These are phyloP conservation scores for Kalanchoe fedtschenkoi DNA, from an alignment of 164 flowering plant species.

Conservation along the genomic window DNA sequence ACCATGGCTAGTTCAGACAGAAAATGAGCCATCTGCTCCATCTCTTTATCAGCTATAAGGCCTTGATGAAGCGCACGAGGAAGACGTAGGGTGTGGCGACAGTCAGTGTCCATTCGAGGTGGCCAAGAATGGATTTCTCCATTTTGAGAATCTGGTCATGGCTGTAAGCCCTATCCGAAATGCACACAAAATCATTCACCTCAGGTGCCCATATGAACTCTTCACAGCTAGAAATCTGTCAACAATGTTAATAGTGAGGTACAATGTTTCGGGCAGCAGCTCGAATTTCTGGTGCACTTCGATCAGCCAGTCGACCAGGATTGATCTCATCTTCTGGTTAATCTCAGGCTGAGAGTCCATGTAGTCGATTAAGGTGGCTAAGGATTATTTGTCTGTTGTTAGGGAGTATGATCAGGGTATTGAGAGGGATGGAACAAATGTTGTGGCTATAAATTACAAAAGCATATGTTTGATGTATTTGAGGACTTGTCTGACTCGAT, in stretches of 20 bases:
- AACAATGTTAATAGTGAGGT: too few species aligned
- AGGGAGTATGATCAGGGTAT: slow-evolving; percentile 91
- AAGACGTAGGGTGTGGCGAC: slow-evolving; percentile 65
- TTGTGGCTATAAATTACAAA: slow-evolving; percentile 78
- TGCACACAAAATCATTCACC: slow-evolving; percentile 40
- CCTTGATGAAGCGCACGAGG: slow-evolving; percentile 42
- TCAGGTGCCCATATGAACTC: too few species aligned
- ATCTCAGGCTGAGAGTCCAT: slow-evolving; percentile 67
- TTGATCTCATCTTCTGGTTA: slow-evolving; percentile 68
- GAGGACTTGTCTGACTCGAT: slow-evolving; percentile 91
- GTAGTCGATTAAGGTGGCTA: slow-evolving; percentile 67
- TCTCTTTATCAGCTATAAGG: slow-evolving; percentile 36
- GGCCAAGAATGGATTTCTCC: slow-evolving; percentile 50
- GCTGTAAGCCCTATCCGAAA: slow-evolving; percentile 42
- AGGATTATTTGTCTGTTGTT: slow-evolving; percentile 90
- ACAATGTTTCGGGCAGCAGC: slow-evolving; percentile 64
- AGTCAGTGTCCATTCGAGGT: slow-evolving; percentile 46
- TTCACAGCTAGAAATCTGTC: slow-evolving; percentile 18
- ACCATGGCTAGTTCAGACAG: slow-evolving; percentile 42
- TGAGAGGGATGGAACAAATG: slow-evolving; percentile 65
- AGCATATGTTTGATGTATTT: slow-evolving; percentile 92
- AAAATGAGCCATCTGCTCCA: slow-evolving; percentile 38
- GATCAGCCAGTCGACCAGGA: slow-evolving; percentile 82
- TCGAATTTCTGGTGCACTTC: slow-evolving; percentile 79
- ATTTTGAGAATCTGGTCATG: slow-evolving; percentile 31